Percentiles rank a stretch among this genome's conserved stretches.
phyloP scores from a whole-genome alignment of 2,329 filamentous ascomycete genomes.

The Emergomyces orientalis region DNA sequence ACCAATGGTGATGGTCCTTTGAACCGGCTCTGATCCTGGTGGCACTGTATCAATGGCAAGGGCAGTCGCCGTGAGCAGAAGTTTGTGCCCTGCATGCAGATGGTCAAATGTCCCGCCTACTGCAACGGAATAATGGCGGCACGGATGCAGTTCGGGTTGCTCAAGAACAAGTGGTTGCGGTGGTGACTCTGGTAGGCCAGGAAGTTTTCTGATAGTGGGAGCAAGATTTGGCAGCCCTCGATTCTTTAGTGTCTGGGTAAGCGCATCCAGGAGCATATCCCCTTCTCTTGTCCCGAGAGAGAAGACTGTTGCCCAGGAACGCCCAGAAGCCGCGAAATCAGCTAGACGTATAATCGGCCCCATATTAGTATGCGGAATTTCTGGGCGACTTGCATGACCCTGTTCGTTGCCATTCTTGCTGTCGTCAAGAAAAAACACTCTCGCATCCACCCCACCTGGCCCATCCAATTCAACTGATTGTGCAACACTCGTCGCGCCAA shows the following conservation, averaged over 20 bases:
- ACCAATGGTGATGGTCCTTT: constrained; percentile 60
- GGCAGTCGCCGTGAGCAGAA: constrained; percentile 81
- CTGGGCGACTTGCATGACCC: constrained; percentile 10
- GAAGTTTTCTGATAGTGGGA: constrained; percentile 8
- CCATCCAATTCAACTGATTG: constrained; percentile 54
- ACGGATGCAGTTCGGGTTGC: background rate
- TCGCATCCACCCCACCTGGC: constrained; percentile 63
- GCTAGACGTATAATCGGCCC: constrained; percentile 36
- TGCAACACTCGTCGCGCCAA: constrained; percentile 61
- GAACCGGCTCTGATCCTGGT: constrained; percentile 24
- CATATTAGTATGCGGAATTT: constrained; percentile 6
- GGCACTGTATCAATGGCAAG: constrained; percentile 54
- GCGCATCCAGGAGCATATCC: constrained; percentile 47
- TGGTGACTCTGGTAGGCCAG: constrained; percentile 2
- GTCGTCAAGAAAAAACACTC: constrained; percentile 65
- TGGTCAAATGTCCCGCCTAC: constrained; percentile 96
- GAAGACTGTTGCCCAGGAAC: constrained; percentile 58
- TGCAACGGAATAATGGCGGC: constrained; percentile 54
- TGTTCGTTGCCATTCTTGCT: constrained; percentile 17
- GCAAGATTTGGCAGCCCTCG: background rate
- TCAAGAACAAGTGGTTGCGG: background rate
- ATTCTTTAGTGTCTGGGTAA: constrained; percentile 4
- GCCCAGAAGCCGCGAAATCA: constrained; percentile 45
- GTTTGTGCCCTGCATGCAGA: constrained; percentile 87
- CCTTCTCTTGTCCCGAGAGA: constrained; percentile 57